Percentiles rank a stretch among this genome's conserved stretches.
Evolutionary conservation across 257 asterid species (phyloP).

Genomic region (Rehmannia glutinosa): DNA sequence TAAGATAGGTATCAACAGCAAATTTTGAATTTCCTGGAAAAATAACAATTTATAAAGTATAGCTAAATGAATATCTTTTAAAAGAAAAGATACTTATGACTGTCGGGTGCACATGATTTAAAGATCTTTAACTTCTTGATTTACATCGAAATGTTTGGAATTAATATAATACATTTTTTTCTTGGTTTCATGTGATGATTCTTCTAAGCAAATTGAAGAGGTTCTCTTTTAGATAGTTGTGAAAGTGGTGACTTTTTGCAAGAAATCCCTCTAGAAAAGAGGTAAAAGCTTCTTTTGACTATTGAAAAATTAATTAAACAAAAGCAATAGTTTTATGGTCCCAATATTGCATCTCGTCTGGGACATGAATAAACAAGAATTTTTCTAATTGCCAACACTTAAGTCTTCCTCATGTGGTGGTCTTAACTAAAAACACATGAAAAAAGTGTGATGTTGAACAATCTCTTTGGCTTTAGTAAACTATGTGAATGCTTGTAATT

Average conservation of each 20-base stretch:
- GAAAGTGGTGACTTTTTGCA: conserved; percentile 32
- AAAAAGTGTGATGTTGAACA: background rate
- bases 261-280: conserved; percentile 21
- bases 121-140: conserved; percentile 9
- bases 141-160: conserved; percentile 20
- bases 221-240: conserved; percentile 27
- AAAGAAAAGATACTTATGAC: conserved; percentile 14
- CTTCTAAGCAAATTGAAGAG: conserved; percentile 17
- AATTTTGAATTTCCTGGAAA: too few relatives aligned
- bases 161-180: background rate
- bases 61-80: conserved; percentile 29
- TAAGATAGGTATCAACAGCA: background rate
- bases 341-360: conserved; percentile 14
- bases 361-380: background rate
- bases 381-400: background rate
- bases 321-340: conserved; percentile 14
- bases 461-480: too few relatives aligned
- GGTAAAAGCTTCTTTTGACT: conserved; percentile 41
- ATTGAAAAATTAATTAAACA: background rate
- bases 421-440: background rate
- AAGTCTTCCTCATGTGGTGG: conserved; percentile 2
- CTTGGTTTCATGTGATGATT: conserved; percentile 28
- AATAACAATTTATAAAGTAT: background rate
- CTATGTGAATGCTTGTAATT: too few relatives aligned
- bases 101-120: conserved; percentile 37